phyloP scores from a whole-genome alignment of 2,329 filamentous ascomycete genomes.

The Sarocladiaceae sp. region DNA sequence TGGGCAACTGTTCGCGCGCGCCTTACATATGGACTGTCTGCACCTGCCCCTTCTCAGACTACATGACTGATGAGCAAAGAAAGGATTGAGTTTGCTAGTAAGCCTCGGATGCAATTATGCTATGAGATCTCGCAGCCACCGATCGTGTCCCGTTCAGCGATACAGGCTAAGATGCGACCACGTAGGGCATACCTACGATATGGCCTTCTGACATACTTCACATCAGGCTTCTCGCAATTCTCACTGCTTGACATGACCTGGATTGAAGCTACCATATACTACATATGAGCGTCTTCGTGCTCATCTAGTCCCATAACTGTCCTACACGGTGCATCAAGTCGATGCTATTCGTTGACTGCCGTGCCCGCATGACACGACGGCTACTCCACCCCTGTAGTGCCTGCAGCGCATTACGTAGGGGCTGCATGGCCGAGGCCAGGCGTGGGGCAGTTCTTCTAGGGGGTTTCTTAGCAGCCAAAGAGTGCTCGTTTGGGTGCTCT shows the following conservation, averaged over 20 bases:
- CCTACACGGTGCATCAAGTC: too few species aligned
- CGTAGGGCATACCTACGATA: too few species aligned
- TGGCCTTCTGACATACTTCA: too few species aligned
- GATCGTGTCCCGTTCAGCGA: background rate
- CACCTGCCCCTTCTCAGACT: too few species aligned
- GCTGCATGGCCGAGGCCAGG: slow-evolving; percentile 1
- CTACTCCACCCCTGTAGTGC: background rate
- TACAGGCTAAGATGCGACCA: background rate
- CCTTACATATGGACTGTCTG: too few species aligned
- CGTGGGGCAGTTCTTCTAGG: background rate
- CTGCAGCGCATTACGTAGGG: slow-evolving; percentile 8
- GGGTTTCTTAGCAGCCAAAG: background rate
- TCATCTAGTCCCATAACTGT: too few species aligned
- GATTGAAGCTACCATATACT: background rate
- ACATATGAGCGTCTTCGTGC: background rate
- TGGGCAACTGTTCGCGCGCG: too few species aligned
- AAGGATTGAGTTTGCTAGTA: background rate
- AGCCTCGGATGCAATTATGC: background rate
- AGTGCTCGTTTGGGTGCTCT: background rate
- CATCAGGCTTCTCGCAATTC: too few species aligned
- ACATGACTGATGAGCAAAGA: too few species aligned
- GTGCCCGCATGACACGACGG: background rate
- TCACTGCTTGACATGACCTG: background rate
- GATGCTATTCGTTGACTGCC: too few species aligned
- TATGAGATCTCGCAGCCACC: background rate